Conservation (phyloP, 768 basidiomycete species). For the Tylopilus subfusipes region DNA sequence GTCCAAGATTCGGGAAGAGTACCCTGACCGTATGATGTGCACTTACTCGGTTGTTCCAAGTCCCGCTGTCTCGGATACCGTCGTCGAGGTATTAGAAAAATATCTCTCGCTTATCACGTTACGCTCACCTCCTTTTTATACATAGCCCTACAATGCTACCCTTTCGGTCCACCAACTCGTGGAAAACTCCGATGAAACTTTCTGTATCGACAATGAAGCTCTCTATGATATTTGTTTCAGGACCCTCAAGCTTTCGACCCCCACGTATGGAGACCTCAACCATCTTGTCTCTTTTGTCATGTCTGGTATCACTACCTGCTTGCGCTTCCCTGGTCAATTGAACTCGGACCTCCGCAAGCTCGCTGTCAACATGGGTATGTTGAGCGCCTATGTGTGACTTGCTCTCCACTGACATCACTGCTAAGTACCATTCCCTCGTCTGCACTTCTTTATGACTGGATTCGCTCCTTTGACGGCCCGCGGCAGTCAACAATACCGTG, state of each 20-base stretch:
- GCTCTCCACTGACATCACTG: not conserved
- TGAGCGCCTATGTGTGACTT: not conserved
- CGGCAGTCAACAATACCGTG: slow-evolving; percentile 92
- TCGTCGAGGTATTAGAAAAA: slow-evolving; percentile 95
- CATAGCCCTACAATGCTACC: slow-evolving; percentile 98
- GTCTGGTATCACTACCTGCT: slow-evolving; percentile 97
- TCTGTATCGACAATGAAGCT: slow-evolving; percentile 99
- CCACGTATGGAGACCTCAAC: slow-evolving; percentile 97
- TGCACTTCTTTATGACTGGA: slow-evolving; percentile 99
- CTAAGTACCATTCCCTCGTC: slow-evolving; percentile 94
- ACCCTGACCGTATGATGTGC: slow-evolving; percentile 99
- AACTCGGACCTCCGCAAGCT: slow-evolving; percentile 98
- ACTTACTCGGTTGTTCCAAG: slow-evolving; percentile 98
- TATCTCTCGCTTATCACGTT: not conserved
- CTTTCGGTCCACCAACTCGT: slow-evolving; percentile 98
- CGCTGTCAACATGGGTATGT: slow-evolving; percentile 96
- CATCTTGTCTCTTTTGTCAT: slow-evolving; percentile 97
- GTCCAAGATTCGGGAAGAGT: slow-evolving; percentile 98
- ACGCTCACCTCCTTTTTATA: not conserved
- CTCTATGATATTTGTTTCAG: slow-evolving; percentile 99
- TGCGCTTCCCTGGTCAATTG: slow-evolving; percentile 99
- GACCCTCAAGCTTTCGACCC: slow-evolving; percentile 92
- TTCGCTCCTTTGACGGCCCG: slow-evolving; percentile 93
- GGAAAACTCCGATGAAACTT: slow-evolving; percentile 99
- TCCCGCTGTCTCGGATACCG: slow-evolving; percentile 98